Evolutionary conservation across 176 grass and related monocot genomes (phyloP).

Genomic region (Areca catechu): DNA sequence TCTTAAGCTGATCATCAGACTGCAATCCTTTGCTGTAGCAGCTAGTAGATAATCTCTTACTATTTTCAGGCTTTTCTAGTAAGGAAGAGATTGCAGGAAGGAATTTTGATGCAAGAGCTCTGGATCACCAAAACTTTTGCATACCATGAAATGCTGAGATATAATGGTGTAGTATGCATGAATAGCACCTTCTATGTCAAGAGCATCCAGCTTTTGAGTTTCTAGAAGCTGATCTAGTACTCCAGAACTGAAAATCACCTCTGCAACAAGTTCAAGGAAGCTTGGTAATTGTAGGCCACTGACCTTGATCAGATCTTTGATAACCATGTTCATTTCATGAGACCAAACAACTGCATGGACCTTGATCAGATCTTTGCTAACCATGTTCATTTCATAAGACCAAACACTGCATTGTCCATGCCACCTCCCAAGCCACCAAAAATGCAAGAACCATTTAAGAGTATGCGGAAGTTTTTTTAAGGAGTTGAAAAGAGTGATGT

Average conservation of each 20-base stretch:
- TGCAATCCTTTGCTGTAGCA: slow-evolving; percentile 76
- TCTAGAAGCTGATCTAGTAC: slow-evolving; percentile 45
- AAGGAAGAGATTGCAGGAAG: slow-evolving; percentile 51
- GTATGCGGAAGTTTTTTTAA: slow-evolving; percentile 83
- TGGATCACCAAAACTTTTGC: slow-evolving; percentile 42
- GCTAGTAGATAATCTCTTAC: slow-evolving; percentile 68
- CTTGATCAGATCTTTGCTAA: slow-evolving; percentile 41
- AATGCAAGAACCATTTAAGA: slow-evolving; percentile 58
- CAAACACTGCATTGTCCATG: slow-evolving; percentile 22
- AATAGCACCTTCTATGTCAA: slow-evolving; percentile 88
- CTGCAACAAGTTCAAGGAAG: slow-evolving; percentile 54
- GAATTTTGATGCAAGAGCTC: slow-evolving; percentile 44
- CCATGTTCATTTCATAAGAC: slow-evolving; percentile 29
- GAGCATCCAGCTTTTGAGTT: slow-evolving; percentile 72
- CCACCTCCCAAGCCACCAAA: slow-evolving; percentile 75
- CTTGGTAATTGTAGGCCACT: slow-evolving; percentile 43
- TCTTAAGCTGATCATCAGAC: slow-evolving; percentile 77
- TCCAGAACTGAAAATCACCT: slow-evolving; percentile 52
- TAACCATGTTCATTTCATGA: slow-evolving; percentile 27
- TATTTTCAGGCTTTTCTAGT: slow-evolving; percentile 53
- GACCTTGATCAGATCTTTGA: slow-evolving; percentile 44
- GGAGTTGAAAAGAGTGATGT: slow-evolving; percentile 61
- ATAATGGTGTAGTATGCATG: slow-evolving; percentile 68
- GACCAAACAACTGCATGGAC: slow-evolving; percentile 14
- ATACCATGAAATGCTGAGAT: slow-evolving; percentile 57